A percentile compares a stretch with the other conserved stretches of the same genome.
Evolutionary conservation across 1,284 basidiomycete genomes (phyloP).

Genomic region (Tausonia pullulans): DNA sequence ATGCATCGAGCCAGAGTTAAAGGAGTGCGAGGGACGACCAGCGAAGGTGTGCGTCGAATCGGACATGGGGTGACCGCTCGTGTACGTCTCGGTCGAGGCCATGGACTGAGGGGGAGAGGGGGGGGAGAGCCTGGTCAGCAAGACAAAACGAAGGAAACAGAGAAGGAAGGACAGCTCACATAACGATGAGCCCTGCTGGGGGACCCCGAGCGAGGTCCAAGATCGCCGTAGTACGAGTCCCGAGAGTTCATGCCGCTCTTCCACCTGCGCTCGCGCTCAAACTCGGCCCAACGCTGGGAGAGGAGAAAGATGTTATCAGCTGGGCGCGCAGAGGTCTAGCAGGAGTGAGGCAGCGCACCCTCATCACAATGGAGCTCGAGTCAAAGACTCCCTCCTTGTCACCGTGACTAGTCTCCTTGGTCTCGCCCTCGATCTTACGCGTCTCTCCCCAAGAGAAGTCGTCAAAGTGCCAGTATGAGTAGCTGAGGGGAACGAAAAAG

Average conservation of each 20-base stretch:
- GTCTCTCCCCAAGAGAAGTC: constrained; percentile 99
- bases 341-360: constrained; percentile 29
- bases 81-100: constrained; percentile 8
- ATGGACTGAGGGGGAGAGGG: background rate
- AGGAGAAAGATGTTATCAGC: background rate
- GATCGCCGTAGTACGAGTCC: constrained; percentile 56
- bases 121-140: background rate
- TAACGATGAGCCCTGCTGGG: background rate
- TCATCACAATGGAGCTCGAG: constrained; percentile 94
- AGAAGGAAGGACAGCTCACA: background rate
- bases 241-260: constrained; percentile 71
- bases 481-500: constrained; percentile 36
- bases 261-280: constrained; percentile 91
- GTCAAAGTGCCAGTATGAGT: constrained; percentile 98
- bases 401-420: constrained; percentile 52
- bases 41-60: background rate
- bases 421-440: constrained; percentile 57
- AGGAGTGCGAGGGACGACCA: constrained; percentile 3
- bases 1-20: background rate
- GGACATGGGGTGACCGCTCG: background rate
- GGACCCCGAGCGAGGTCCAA: constrained; percentile 5
- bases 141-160: background rate
- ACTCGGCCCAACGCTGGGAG: constrained; percentile 76
- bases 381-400: constrained; percentile 95
- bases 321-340: background rate